A percentile compares a stretch with the other conserved stretches of the same genome.
phyloP scores from a whole-genome alignment of 2,329 filamentous ascomycete species.

The Penicillium olsonii region DNA sequence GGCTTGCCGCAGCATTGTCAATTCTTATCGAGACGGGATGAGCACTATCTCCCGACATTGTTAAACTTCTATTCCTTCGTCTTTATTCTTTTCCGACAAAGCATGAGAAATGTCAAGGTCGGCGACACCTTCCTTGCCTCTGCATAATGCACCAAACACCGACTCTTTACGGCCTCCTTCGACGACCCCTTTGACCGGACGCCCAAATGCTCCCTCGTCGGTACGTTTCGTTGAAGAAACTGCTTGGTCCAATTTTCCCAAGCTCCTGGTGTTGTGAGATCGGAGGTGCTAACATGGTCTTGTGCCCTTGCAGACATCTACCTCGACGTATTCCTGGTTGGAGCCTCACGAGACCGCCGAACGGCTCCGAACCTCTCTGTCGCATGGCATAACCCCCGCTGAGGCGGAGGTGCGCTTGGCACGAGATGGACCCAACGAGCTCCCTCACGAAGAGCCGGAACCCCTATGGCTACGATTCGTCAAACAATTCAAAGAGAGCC shows the following conservation, averaged over 20 bases:
- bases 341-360: slow-evolving; percentile 76
- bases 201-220: slow-evolving; percentile 32
- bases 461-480: slow-evolving; percentile 93
- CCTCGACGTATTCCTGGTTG: slow-evolving; percentile 62
- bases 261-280: not conserved
- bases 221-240: slow-evolving; percentile 27
- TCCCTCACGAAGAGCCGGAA: slow-evolving; percentile 90
- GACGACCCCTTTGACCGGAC: slow-evolving; percentile 30
- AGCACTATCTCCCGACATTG: slow-evolving; percentile 21
- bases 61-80: slow-evolving; percentile 13
- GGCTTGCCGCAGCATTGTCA: slow-evolving; percentile 17
- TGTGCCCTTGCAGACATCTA: slow-evolving; percentile 37
- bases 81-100: slow-evolving; percentile 19
- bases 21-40: slow-evolving; percentile 29
- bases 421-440: slow-evolving; percentile 86
- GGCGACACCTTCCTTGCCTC: slow-evolving; percentile 59
- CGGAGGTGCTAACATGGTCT: slow-evolving; percentile 14
- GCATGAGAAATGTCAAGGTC: slow-evolving; percentile 64
- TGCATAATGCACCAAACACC: slow-evolving; percentile 52
- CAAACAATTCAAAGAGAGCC: slow-evolving; percentile 94
- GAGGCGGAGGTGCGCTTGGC: slow-evolving; percentile 79
- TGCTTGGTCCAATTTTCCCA: not conserved
- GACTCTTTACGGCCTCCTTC: slow-evolving; percentile 31
- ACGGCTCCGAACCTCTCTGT: slow-evolving; percentile 78
- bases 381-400: slow-evolving; percentile 74